Percentiles rank a stretch among this genome's conserved stretches.
These are phyloP conservation scores for Aegle marmelos DNA, from an alignment of 345 rosid genomes.

Conservation along the genomic window DNA sequence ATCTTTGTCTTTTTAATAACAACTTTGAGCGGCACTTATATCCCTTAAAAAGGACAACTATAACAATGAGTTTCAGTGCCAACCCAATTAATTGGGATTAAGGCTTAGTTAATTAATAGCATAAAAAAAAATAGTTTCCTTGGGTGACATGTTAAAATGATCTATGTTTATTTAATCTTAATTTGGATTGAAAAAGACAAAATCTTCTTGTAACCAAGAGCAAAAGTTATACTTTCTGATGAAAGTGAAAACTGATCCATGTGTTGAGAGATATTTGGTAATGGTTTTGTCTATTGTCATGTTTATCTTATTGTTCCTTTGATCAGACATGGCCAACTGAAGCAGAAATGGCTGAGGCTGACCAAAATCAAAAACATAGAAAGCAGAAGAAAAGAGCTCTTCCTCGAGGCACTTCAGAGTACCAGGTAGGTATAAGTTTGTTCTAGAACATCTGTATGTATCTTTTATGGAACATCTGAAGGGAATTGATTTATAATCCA, in stretches of 20 bases:
- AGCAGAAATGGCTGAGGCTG: conserved; percentile 91
- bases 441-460: neutral
- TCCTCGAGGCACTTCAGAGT: conserved; percentile 92
- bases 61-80: neutral
- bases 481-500: neutral
- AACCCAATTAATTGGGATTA: neutral
- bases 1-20: neutral
- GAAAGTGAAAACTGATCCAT: neutral
- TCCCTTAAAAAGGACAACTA: neutral
- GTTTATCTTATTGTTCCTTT: conserved; percentile 16
- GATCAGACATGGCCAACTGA: conserved; percentile 96
- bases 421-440: conserved; percentile 51
- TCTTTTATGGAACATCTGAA: neutral
- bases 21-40: neutral
- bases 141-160: neutral
- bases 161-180: neutral
- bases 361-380: conserved; percentile 50
- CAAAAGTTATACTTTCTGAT: neutral
- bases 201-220: neutral
- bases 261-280: neutral
- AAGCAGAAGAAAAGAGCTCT: conserved; percentile 55
- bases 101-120: conserved; percentile 1
- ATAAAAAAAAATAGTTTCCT: neutral
- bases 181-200: neutral
- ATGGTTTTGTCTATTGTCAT: neutral